A percentile compares a stretch with the other conserved stretches of the same genome.
Conservation (phyloP, 2,329 filamentous ascomycete genomes). For the Penicillium capsulatum region DNA sequence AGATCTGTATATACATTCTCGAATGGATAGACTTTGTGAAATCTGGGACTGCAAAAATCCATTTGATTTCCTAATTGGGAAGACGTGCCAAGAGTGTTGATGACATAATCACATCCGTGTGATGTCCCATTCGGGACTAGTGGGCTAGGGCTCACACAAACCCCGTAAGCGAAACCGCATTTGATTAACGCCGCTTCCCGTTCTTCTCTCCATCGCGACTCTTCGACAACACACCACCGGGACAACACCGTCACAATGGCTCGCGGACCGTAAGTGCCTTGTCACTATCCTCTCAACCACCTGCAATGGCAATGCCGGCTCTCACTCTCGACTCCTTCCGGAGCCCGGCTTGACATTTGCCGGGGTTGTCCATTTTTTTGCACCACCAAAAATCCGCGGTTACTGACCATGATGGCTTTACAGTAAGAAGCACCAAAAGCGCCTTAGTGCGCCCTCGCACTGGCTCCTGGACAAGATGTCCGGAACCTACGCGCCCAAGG, state of each 20-base stretch:
- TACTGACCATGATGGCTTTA: conserved; percentile 32
- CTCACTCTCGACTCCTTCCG: conserved; percentile 1
- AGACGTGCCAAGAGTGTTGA: conserved; percentile 4
- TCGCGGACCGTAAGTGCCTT: conserved; percentile 55
- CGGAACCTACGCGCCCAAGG: conserved; percentile 71
- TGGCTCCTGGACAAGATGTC: conserved; percentile 99
- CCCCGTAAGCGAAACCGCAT: conserved; percentile 32
- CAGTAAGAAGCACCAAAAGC: conserved; percentile 99
- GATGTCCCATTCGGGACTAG: conserved; percentile 26
- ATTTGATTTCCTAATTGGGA: conserved; percentile 7
- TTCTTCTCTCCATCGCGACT: conserved; percentile 28
- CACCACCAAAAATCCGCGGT: conserved; percentile 5
- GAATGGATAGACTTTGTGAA: conserved; percentile 1
- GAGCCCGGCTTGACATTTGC: conserved; percentile 6
- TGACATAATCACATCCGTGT: conserved; percentile 5
- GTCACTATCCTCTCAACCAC: conserved; percentile 3
- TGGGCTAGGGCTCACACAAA: conserved; percentile 30
- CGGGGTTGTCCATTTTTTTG: neutral
- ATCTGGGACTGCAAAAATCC: conserved; percentile 1
- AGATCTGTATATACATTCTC: neutral
- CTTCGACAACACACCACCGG: conserved; percentile 37
- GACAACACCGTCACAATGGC: conserved; percentile 49
- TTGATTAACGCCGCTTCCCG: conserved; percentile 16
- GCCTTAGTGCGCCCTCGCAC: conserved; percentile 97
- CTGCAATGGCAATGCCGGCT: conserved; percentile 3